phyloP scores from a whole-genome alignment of 257 asterid genomes.

The Solanum ahanhuiri region DNA sequence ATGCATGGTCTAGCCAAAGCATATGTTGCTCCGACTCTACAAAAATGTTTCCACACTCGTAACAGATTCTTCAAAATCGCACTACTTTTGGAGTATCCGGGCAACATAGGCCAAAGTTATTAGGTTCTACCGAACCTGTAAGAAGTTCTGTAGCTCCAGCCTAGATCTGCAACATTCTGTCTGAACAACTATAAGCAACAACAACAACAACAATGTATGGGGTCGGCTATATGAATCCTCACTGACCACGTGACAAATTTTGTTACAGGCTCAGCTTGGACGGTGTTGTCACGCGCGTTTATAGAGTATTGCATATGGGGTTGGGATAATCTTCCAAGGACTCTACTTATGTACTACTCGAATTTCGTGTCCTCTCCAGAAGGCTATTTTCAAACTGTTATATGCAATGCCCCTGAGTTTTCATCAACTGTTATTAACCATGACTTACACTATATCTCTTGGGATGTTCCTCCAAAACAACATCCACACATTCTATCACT shows the following conservation, averaged over 20 bases:
- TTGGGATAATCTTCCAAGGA: constrained; percentile 24
- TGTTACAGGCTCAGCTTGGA: constrained; percentile 20
- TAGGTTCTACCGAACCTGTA: background rate
- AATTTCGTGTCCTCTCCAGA: constrained; percentile 21
- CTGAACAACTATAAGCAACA: background rate
- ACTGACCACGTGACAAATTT: background rate
- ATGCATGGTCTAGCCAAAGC: background rate
- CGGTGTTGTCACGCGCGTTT: constrained; percentile 9
- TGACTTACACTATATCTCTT: constrained; percentile 20
- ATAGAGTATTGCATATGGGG: constrained; percentile 24
- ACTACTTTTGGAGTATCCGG: background rate
- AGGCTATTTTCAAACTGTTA: constrained; percentile 19
- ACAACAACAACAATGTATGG: background rate
- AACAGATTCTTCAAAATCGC: background rate
- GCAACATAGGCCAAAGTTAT: background rate
- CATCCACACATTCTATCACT: constrained; percentile 11
- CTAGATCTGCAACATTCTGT: background rate
- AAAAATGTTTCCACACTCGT: background rate
- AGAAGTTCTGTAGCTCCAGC: background rate
- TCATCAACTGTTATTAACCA: constrained; percentile 14
- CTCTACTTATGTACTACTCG: constrained; percentile 19
- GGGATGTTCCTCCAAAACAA: constrained; percentile 20
- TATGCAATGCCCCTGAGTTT: constrained; percentile 19
- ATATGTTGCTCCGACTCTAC: background rate
- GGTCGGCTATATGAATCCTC: background rate